Evolutionary conservation across 2,329 filamentous ascomycete genomes (phyloP).

Genomic region (Sodiomyces alkalinus): DNA sequence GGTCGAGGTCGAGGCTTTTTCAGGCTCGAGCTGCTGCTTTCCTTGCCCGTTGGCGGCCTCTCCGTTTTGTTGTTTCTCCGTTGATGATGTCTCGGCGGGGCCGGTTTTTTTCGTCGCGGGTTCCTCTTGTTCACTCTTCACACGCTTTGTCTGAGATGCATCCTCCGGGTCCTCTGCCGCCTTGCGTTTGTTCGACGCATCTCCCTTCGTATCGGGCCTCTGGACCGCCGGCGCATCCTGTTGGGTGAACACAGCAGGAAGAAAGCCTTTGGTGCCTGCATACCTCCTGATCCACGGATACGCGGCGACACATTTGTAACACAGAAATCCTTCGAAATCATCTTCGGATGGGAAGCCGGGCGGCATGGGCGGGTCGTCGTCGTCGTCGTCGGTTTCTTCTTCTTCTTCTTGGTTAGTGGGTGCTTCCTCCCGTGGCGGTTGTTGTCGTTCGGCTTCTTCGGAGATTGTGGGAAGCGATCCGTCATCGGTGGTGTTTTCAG

Average conservation of each 20-base stretch:
- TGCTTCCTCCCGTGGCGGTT: constrained; percentile 10
- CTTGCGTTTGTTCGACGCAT: constrained; percentile 48
- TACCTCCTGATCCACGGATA: constrained; percentile 89
- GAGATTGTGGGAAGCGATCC: constrained; percentile 30
- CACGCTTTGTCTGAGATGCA: constrained; percentile 31
- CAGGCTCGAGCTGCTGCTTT: constrained; percentile 4
- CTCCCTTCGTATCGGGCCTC: constrained; percentile 1
- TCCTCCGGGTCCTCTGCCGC: constrained; percentile 34
- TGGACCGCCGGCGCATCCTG: constrained; percentile 10
- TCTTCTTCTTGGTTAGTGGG: constrained; percentile 5
- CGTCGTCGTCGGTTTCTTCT: constrained; percentile 21
- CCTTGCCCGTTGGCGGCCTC: no score
- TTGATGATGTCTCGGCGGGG: constrained; percentile 1
- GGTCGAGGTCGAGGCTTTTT: constrained; percentile 8
- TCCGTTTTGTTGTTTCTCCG: no score
- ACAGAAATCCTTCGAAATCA: constrained; percentile 78
- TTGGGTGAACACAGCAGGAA: constrained; percentile 49
- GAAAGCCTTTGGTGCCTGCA: constrained; percentile 64
- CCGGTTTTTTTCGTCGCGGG: constrained; percentile 4
- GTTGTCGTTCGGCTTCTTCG: constrained; percentile 26
- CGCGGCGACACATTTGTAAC: constrained; percentile 82
- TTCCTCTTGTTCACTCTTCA: constrained; percentile 26
- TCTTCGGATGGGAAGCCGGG: constrained; percentile 81
- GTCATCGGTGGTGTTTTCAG: constrained; percentile 5
- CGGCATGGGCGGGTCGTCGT: constrained; percentile 54